Evolutionary conservation across 2,329 filamentous ascomycete species (phyloP), one percentile per base, ranked within the genome.

Genomic region (Hymenoscyphus fructigenus): DNA sequence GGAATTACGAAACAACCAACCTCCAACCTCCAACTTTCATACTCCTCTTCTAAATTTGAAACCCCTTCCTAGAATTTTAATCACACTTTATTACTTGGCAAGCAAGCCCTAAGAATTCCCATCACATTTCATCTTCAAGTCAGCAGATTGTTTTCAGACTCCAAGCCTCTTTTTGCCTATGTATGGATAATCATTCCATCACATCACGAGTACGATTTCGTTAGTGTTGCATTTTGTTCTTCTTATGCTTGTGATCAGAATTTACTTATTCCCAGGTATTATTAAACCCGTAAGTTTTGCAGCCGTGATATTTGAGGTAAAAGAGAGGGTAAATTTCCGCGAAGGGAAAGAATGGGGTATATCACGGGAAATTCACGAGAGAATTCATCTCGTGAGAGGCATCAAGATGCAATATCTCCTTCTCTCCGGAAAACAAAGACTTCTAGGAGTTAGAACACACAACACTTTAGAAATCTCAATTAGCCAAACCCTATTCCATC

Each of bases 141-240:
- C 47, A 53, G n/a, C n/a, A 23, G n/a, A n/a, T 10, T 23, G 47
- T 26, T 14, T 26, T 10, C 12, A 23, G 5, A 14, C 14, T 38
- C 36, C 36, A 38, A 38, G 36, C 36, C 36, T 38, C 36, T 38
- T 53, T 53, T 23, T 53, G 47, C 47, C 47, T 53, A 53, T 53
- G 47, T 53, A 53, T 53, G 47, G 47, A 14, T 53, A 53, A 53
- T 12, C 4, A 53, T 26, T 23, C 23, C 47, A 26, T 53, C 47
- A 53, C 47, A 53, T 53, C 47, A 53, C 47, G 47, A 53, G 47
- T 53, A 14, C 17, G 41, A 32, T 32, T 47, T 47, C 4, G 6
- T 53, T 23, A 14, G 20, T 9, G 20, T 53, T 47, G n/a, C n/a
- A 20, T 47, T 47, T 5, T 47, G 15, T 9, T 6, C 17, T 47